phyloP scores from a whole-genome alignment of 106 monocot species.

The Allium fistulosum region DNA sequence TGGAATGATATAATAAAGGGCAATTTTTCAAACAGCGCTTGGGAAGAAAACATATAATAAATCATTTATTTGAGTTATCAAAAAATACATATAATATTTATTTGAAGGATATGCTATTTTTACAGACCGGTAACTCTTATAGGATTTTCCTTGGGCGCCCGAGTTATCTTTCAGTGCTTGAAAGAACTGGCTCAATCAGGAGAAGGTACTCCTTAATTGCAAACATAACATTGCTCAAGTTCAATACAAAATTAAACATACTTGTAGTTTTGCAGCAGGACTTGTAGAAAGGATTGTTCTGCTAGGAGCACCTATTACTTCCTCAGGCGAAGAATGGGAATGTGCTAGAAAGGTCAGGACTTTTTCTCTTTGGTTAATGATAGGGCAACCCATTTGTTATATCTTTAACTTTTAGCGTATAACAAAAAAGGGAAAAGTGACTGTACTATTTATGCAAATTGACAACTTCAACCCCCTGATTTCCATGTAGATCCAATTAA shows the following conservation, averaged over 20 bases:
- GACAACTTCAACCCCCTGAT: too few relatives aligned
- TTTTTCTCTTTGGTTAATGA: neutral
- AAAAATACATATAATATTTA: neutral
- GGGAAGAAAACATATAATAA: too few relatives aligned
- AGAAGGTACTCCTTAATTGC: conserved; percentile 40
- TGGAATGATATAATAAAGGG: too few relatives aligned
- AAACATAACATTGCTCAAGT: neutral
- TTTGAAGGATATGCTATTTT: neutral
- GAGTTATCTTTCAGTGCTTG: conserved; percentile 84
- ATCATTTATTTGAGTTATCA: too few relatives aligned
- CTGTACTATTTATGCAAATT: too few relatives aligned
- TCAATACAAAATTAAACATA: neutral
- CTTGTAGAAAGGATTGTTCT: conserved; percentile 83
- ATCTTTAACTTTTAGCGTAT: too few relatives aligned
- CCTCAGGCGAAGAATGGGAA: conserved; percentile 69
- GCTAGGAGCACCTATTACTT: conserved; percentile 84
- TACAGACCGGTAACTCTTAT: conserved; percentile 89
- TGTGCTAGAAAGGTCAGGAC: conserved; percentile 49
- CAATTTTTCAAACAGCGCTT: too few relatives aligned
- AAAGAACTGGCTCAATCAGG: conserved; percentile 56
- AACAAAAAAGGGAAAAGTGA: too few relatives aligned
- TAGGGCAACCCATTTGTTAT: too few relatives aligned
- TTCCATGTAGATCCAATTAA: too few relatives aligned
- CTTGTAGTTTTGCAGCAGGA: conserved; percentile 46
- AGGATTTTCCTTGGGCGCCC: conserved; percentile 88